Conservation (phyloP, 768 basidiomycete genomes). For the Nevesoporus exiguus region DNA sequence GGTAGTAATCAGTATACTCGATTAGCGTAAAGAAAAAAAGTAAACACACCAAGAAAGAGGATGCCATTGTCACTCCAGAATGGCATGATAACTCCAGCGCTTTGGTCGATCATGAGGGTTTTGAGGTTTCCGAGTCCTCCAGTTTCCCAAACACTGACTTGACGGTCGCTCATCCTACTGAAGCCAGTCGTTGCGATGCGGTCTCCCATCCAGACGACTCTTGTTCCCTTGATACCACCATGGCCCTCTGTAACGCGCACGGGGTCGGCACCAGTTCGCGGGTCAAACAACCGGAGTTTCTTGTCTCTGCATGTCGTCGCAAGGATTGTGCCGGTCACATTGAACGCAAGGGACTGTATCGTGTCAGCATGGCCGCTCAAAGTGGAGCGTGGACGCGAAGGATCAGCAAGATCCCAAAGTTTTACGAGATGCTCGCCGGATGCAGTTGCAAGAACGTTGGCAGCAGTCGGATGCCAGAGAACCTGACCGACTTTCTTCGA, state of each 20-base stretch:
- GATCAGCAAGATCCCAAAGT: slow-evolving; percentile 84
- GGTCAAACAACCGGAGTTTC: slow-evolving; percentile 89
- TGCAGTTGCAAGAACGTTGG: slow-evolving; percentile 78
- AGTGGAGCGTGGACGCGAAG: slow-evolving; percentile 58
- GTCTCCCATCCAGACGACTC: slow-evolving; percentile 91
- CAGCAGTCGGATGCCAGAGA: slow-evolving; percentile 87
- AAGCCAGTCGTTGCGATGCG: slow-evolving; percentile 94
- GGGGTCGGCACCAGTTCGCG: slow-evolving; percentile 77
- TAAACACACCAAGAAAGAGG: slow-evolving; percentile 67
- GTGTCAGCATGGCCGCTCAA: slow-evolving; percentile 81
- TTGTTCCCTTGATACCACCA: slow-evolving; percentile 87
- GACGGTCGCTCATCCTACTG: slow-evolving; percentile 93
- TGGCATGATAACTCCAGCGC: slow-evolving; percentile 93
- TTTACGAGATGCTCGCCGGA: slow-evolving; percentile 85
- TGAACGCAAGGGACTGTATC: slow-evolving; percentile 83
- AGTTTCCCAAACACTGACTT: slow-evolving; percentile 88
- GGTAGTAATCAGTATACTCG: background rate
- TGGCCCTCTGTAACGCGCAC: slow-evolving; percentile 85
- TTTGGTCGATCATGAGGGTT: slow-evolving; percentile 79
- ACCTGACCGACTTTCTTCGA: slow-evolving; percentile 93
- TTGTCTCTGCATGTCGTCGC: slow-evolving; percentile 91
- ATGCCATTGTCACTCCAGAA: slow-evolving; percentile 97
- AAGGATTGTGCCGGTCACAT: slow-evolving; percentile 72
- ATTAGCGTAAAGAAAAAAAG: background rate
- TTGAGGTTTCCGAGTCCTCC: slow-evolving; percentile 72